These are phyloP conservation scores for Didymella glomerata DNA, from an alignment of 2,329 filamentous ascomycete genomes.

Conservation along the genomic window DNA sequence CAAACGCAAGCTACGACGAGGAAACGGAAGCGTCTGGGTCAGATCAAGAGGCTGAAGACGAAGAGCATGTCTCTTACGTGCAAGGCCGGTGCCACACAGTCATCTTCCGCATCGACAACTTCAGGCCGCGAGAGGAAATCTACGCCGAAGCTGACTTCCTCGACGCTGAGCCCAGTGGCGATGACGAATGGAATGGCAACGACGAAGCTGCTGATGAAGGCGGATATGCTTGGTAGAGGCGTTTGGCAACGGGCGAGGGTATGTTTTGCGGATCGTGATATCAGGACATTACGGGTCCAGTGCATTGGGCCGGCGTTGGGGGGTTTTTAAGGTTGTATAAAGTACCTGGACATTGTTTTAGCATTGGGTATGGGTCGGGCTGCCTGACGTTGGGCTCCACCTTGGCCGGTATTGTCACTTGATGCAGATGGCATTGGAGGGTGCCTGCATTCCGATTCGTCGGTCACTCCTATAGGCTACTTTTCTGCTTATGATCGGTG, in stretches of 20 bases:
- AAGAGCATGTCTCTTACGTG: slow-evolving; percentile 52
- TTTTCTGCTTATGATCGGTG: not conserved
- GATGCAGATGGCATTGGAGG: slow-evolving; percentile 5
- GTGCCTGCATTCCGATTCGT: not conserved
- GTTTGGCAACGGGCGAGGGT: slow-evolving; percentile 1
- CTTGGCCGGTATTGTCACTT: slow-evolving; percentile 3
- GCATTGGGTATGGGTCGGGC: slow-evolving; percentile 30
- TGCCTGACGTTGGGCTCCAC: slow-evolving; percentile 30
- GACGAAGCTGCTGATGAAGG: slow-evolving; percentile 57
- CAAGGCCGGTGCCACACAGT: slow-evolving; percentile 77
- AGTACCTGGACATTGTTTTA: slow-evolving; percentile 25
- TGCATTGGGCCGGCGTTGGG: slow-evolving; percentile 34
- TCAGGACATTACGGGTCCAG: not conserved
- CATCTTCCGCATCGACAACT: slow-evolving; percentile 77
- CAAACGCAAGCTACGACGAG: slow-evolving; percentile 41
- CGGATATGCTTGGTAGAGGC: slow-evolving; percentile 42
- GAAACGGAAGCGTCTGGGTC: slow-evolving; percentile 40
- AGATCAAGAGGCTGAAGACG: slow-evolving; percentile 24
- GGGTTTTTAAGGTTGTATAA: slow-evolving; percentile 11
- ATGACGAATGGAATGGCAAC: slow-evolving; percentile 67
- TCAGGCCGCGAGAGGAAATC: slow-evolving; percentile 73
- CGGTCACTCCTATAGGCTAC: slow-evolving; percentile 4
- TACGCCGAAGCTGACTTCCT: slow-evolving; percentile 78
- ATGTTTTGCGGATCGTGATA: not conserved
- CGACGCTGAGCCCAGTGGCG: slow-evolving; percentile 66